Evolutionary conservation across 108 stramenopile species (phyloP).

Genomic region (Aureococcus anophagefferens): DNA sequence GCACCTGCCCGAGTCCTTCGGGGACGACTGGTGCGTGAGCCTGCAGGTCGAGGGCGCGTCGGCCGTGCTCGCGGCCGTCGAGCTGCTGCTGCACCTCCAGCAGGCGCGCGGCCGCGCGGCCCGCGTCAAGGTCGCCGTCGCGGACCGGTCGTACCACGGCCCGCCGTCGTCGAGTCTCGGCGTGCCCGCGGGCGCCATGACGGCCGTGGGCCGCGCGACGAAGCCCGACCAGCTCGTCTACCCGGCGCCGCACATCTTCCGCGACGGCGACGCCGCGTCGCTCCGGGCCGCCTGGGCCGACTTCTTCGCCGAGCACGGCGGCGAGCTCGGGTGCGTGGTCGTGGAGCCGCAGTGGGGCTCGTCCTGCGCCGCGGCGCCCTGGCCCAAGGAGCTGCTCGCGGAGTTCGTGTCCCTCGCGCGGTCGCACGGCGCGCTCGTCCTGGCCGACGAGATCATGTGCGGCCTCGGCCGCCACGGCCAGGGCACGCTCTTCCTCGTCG

Average conservation of each 20-base stretch:
- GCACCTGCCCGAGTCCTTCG: constrained; percentile 33
- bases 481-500: constrained; percentile 43
- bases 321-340: constrained; percentile 39
- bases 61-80: constrained; percentile 48
- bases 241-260: constrained; percentile 33
- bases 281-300: constrained; percentile 13
- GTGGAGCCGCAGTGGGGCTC: constrained; percentile 59
- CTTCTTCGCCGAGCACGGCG: constrained; percentile 31
- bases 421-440: constrained; percentile 26
- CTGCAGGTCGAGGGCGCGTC: constrained; percentile 52
- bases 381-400: constrained; percentile 37
- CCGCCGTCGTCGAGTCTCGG: constrained; percentile 52
- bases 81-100: constrained; percentile 37
- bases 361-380: constrained; percentile 38
- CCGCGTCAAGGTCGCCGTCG: constrained; percentile 44
- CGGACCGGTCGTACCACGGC: constrained; percentile 44
- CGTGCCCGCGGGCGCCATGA: constrained; percentile 23
- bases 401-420: constrained; percentile 33
- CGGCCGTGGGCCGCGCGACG: constrained; percentile 16
- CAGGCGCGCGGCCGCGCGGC: background rate
- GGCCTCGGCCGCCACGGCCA: constrained; percentile 49
- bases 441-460: constrained; percentile 57
- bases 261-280: constrained; percentile 14
- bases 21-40: constrained; percentile 42
- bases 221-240: constrained; percentile 37